A percentile compares a stretch with the other conserved stretches of the same genome.
Evolutionary conservation across 1,284 basidiomycete species (phyloP).

Genomic region (Fomitopsis schrenkii): DNA sequence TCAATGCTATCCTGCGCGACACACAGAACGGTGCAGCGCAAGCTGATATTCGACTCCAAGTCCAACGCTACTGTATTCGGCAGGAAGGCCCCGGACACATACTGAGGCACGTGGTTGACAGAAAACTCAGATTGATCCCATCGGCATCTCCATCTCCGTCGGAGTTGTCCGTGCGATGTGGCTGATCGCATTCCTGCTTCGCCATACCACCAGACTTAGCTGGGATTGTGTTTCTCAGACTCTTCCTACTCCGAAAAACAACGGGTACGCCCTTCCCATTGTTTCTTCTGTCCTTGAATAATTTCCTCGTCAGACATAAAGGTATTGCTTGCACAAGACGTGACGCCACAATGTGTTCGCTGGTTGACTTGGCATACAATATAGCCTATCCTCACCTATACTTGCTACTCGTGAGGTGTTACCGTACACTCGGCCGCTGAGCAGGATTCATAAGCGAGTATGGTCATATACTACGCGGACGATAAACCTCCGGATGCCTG

Average conservation of each 20-base stretch:
- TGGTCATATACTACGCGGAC: constrained; percentile 4
- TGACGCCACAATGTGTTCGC: neutral
- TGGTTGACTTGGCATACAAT: neutral
- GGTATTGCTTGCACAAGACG: neutral
- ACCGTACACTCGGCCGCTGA: too few species aligned
- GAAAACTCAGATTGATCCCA: neutral
- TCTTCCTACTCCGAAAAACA: too few species aligned
- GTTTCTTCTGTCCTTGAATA: too few species aligned
- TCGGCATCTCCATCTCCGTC: neutral
- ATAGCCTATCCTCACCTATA: neutral
- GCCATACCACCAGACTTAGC: neutral
- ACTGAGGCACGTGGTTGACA: neutral
- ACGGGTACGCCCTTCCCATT: too few species aligned
- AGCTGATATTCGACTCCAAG: neutral
- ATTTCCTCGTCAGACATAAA: neutral
- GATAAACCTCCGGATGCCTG: neutral
- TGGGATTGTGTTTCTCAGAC: too few species aligned
- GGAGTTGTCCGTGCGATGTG: neutral
- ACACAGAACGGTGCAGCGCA: neutral
- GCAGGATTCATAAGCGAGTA: neutral
- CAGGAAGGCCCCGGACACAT: neutral
- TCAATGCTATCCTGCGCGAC: neutral
- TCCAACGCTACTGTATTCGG: neutral
- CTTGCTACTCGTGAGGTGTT: neutral
- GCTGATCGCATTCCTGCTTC: neutral